phyloP scores from a whole-genome alignment of 768 basidiomycete genomes.

The Rhizopogon vulgaris region DNA sequence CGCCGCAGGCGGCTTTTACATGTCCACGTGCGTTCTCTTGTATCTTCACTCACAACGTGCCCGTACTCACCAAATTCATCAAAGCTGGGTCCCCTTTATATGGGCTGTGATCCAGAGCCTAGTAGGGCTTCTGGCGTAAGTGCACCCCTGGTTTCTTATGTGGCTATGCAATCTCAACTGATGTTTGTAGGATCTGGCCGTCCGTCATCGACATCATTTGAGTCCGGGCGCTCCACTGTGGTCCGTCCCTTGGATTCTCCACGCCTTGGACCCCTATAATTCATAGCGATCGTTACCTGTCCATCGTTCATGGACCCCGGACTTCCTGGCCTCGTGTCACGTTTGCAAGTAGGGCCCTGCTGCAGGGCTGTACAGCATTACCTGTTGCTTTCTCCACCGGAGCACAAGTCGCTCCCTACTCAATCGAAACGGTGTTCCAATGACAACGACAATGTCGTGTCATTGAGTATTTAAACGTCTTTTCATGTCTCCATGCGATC shows the following conservation, averaged over 20 bases:
- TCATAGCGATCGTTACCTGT: background rate
- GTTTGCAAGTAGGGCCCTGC: background rate
- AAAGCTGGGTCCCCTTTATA: constrained; percentile 38
- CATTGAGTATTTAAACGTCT: background rate
- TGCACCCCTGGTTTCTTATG: background rate
- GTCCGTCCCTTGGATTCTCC: background rate
- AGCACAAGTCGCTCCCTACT: background rate
- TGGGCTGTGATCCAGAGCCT: constrained; percentile 36
- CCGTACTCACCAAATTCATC: background rate
- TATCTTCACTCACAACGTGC: background rate
- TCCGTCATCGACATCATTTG: constrained; percentile 36
- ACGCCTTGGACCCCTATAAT: background rate
- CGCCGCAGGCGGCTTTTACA: constrained; percentile 29
- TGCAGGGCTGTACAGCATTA: background rate
- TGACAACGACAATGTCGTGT: background rate
- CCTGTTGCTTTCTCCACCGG: background rate
- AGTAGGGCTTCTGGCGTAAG: constrained; percentile 35
- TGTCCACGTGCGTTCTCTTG: constrained; percentile 33
- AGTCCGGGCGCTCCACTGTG: background rate
- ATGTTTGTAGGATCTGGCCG: constrained; percentile 34
- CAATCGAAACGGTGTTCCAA: background rate
- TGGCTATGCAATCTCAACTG: background rate
- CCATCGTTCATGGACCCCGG: background rate
- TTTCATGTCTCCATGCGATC: no score
- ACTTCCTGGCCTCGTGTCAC: background rate